Conservation (phyloP, 2,329 filamentous ascomycete genomes). For the Ceratocystis lukuohia region DNA sequence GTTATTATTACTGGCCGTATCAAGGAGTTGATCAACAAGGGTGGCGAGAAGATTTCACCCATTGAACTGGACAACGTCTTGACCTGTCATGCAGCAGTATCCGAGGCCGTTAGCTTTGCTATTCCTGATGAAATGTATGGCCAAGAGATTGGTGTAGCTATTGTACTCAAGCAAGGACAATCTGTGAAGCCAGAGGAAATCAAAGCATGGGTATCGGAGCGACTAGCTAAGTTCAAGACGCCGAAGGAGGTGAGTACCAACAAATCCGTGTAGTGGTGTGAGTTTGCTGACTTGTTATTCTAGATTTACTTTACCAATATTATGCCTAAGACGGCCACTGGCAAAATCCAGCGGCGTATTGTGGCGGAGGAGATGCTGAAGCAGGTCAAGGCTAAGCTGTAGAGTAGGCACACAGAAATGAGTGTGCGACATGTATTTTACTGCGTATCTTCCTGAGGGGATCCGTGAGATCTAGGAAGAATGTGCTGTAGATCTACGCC, state of each 20-base stretch:
- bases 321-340: conserved; percentile 87
- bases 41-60: conserved; percentile 78
- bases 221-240: conserved; percentile 70
- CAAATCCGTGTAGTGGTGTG: not conserved
- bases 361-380: conserved; percentile 78
- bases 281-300: conserved; percentile 14
- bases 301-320: conserved; percentile 67
- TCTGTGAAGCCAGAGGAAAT: conserved; percentile 45
- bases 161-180: conserved; percentile 57
- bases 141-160: conserved; percentile 64
- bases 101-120: conserved; percentile 72
- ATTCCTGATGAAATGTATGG: conserved; percentile 72
- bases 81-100: conserved; percentile 56
- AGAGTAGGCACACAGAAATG: conserved; percentile 20
- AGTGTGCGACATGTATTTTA: too few species aligned
- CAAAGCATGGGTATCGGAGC: conserved; percentile 53
- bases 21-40: conserved; percentile 87
- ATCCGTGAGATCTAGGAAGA: too few species aligned
- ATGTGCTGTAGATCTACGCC: too few species aligned
- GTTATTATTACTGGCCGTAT: conserved; percentile 80
- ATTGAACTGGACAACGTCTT: conserved; percentile 79
- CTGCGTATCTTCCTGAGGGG: too few species aligned
- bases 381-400: conserved; percentile 49
- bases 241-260: conserved; percentile 54
- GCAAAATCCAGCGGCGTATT: conserved; percentile 74